A percentile compares a stretch with the other conserved stretches of the same genome.
Conservation (phyloP, 2,329 filamentous ascomycete genomes). For the Microsporum audouinii region DNA sequence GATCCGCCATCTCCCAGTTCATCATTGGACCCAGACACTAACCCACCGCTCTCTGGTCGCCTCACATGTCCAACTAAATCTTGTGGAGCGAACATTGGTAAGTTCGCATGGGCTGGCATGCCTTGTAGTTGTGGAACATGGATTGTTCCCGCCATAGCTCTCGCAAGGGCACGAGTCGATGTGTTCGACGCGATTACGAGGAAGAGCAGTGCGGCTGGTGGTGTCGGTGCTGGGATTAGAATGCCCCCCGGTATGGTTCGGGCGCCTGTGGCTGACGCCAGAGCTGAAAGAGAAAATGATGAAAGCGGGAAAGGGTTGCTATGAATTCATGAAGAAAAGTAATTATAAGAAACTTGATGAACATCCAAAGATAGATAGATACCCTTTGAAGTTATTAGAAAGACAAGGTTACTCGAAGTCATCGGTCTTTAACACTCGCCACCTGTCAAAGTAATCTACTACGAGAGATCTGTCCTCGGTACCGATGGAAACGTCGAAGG, state of each 20-base stretch:
- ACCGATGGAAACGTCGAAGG: constrained; percentile 76
- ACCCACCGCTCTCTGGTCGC: constrained; percentile 71
- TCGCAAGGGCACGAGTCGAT: constrained; percentile 74
- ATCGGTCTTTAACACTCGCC: background rate
- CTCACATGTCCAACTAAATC: constrained; percentile 67
- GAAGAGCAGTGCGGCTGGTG: constrained; percentile 15
- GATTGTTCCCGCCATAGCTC: constrained; percentile 80
- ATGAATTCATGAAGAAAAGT: background rate
- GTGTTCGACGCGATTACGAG: constrained; percentile 39
- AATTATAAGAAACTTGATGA: background rate
- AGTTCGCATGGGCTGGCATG: constrained; percentile 94
- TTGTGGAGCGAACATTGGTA: constrained; percentile 73
- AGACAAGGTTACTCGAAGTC: background rate
- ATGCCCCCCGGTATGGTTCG: constrained; percentile 29
- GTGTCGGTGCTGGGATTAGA: constrained; percentile 27
- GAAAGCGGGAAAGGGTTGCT: background rate
- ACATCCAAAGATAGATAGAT: background rate
- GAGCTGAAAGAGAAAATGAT: background rate
- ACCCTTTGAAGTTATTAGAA: background rate
- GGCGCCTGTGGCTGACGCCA: background rate
- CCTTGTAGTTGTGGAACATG: constrained; percentile 82
- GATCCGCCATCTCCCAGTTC: constrained; percentile 8
- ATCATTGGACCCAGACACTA: constrained; percentile 25
- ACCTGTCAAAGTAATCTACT: background rate
- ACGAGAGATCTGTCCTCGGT: constrained; percentile 46